A percentile compares a stretch with the other conserved stretches of the same genome.
These are phyloP conservation scores for Mycena albidolilacea DNA, from an alignment of 768 basidiomycete genomes.

Conservation along the genomic window DNA sequence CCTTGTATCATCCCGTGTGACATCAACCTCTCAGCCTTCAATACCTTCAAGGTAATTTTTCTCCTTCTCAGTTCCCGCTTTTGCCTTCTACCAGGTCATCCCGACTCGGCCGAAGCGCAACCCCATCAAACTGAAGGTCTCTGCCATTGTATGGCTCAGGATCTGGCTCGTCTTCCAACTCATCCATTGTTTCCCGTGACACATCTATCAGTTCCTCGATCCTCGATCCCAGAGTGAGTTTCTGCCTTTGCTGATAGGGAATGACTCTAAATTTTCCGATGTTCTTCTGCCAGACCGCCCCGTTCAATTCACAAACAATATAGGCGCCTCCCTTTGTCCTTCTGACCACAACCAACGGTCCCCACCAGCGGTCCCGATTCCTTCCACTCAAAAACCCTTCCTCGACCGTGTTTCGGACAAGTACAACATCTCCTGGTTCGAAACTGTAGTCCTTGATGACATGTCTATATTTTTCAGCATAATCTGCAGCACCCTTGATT, in stretches of 20 bases:
- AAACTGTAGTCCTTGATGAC: constrained; percentile 22
- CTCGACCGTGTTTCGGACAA: constrained; percentile 39
- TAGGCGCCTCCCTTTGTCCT: constrained; percentile 32
- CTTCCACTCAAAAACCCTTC: constrained; percentile 36
- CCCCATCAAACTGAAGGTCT: constrained; percentile 9
- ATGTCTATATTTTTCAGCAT: constrained; percentile 39
- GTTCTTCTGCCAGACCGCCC: too few relatives aligned
- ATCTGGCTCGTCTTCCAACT: neutral
- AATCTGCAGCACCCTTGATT: constrained; percentile 32
- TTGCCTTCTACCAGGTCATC: neutral
- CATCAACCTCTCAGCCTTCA: neutral
- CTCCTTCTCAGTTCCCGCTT: neutral
- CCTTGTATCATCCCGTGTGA: too few relatives aligned
- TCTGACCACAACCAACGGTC: constrained; percentile 42
- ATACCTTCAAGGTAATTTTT: neutral
- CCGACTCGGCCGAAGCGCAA: neutral
- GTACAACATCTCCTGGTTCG: constrained; percentile 42
- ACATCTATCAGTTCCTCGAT: constrained; percentile 13
- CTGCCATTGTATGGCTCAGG: neutral
- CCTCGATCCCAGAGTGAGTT: neutral
- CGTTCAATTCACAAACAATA: constrained; percentile 23
- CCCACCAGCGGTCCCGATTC: constrained; percentile 35
- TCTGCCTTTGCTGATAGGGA: constrained; percentile 3
- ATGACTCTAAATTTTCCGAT: constrained; percentile 12
- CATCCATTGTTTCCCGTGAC: neutral